A percentile compares a stretch with the other conserved stretches of the same genome.
phyloP scores from a whole-genome alignment of 2,329 filamentous ascomycete species.

The Phaeosphaeriaceae sp. region DNA sequence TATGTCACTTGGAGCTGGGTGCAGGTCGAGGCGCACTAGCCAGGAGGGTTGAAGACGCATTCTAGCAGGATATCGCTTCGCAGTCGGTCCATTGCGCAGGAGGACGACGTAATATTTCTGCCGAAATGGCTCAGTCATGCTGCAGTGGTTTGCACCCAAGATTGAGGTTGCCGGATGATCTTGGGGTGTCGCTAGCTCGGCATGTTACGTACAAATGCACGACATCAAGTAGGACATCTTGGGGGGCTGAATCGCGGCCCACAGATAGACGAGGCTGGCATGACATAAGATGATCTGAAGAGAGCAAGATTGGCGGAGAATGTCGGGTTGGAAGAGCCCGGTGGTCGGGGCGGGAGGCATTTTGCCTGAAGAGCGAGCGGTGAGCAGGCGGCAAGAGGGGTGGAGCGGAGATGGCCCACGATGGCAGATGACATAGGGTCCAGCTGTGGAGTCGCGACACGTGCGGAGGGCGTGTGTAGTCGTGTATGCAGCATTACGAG shows the following conservation, averaged over 20 bases:
- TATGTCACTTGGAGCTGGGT: neutral
- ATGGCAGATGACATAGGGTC: slow-evolving; percentile 15
- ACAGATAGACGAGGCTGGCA: slow-evolving; percentile 13
- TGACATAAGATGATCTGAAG: slow-evolving; percentile 23
- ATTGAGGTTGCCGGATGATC: slow-evolving; percentile 20
- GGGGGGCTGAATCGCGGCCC: slow-evolving; percentile 18
- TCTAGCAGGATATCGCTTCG: neutral
- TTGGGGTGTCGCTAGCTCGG: slow-evolving; percentile 15
- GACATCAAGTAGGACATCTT: slow-evolving; percentile 18
- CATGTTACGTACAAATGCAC: slow-evolving; percentile 31
- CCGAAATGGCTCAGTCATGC: slow-evolving; percentile 12
- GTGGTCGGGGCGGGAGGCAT: slow-evolving; percentile 30
- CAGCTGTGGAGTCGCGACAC: slow-evolving; percentile 20
- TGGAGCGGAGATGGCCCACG: slow-evolving; percentile 26
- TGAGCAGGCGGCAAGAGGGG: slow-evolving; percentile 20
- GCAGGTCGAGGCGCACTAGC: neutral
- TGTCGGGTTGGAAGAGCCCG: slow-evolving; percentile 13
- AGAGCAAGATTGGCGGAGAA: slow-evolving; percentile 27
- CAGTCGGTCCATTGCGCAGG: neutral
- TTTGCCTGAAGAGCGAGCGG: slow-evolving; percentile 33
- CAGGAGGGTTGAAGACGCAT: neutral
- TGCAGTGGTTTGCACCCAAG: slow-evolving; percentile 22
- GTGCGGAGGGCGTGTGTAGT: slow-evolving; percentile 17
- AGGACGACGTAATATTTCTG: neutral
- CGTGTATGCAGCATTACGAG: slow-evolving; percentile 2